A percentile compares a stretch with the other conserved stretches of the same genome.
Evolutionary conservation across 192 early-diverging fungal genomes (phyloP).

Genomic region (Podila epicladia): DNA sequence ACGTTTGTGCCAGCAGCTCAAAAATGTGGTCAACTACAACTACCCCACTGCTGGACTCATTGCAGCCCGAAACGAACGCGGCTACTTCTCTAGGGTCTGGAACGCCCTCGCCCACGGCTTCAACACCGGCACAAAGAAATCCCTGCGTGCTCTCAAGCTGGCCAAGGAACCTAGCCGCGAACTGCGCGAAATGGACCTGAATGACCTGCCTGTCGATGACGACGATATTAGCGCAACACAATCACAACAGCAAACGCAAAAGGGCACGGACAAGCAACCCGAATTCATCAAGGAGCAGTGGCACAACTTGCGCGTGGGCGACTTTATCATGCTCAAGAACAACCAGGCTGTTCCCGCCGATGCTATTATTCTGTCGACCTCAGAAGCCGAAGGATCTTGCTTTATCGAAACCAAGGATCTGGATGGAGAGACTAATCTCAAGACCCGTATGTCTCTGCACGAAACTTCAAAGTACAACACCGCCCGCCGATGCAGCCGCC

Average conservation of each 20-base stretch:
- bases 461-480: slow-evolving; percentile 75
- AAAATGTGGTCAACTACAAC: slow-evolving; percentile 59
- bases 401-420: slow-evolving; percentile 96
- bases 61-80: slow-evolving; percentile 16
- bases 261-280: slow-evolving; percentile 21
- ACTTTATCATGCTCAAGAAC: slow-evolving; percentile 86
- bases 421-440: slow-evolving; percentile 98
- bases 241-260: not conserved
- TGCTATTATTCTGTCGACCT: slow-evolving; percentile 81
- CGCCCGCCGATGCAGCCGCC: slow-evolving; percentile 77
- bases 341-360: slow-evolving; percentile 89
- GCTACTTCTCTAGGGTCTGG: slow-evolving; percentile 12
- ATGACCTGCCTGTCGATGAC: slow-evolving; percentile 7
- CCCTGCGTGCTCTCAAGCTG: slow-evolving; percentile 7
- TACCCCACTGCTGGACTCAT: slow-evolving; percentile 20
- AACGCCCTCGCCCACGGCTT: slow-evolving; percentile 4
- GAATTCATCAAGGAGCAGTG: slow-evolving; percentile 66
- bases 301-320: slow-evolving; percentile 83
- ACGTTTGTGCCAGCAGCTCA: slow-evolving; percentile 56
- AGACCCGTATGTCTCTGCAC: slow-evolving; percentile 74
- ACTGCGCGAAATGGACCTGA: slow-evolving; percentile 10
- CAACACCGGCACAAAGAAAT: slow-evolving; percentile 6
- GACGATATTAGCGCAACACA: not conserved
- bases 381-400: slow-evolving; percentile 78
- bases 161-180: slow-evolving; percentile 14